Base-by-base conservation (phyloP, 768 basidiomycete genomes). In the Lanmaoa pseudosensibilis region DNA sequence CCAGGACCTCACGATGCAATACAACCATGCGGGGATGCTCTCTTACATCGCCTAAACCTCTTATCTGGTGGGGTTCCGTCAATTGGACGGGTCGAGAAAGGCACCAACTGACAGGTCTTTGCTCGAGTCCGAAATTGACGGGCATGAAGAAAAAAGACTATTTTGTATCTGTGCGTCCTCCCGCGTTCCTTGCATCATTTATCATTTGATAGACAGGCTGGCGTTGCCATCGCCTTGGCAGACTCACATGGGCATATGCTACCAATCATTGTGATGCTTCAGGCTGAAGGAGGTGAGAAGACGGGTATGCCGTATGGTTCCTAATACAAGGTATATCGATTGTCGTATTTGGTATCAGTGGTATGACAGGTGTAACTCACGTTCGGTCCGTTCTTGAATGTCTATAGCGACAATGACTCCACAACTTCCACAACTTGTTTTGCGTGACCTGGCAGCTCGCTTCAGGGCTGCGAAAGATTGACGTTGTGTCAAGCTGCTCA, bases 291-390 rank as follows among this genome's bases (percentile, higher is more conserved):
- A 44, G 55, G 40, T 50, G 64, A 59, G 56, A 68, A 52, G 47
- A 48, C 23, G 27, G 8, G 12, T 1, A 61, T 67, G 66, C 65
- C 65, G 66, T 67, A 64, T 25, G 25, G 23, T 53, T 59, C 36
- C 67, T 33, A 61, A 61, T 67, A 69, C 55, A 53, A 62, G 66
- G 23, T 46, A 69, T 69, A 67, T 67, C 36, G 45, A 56, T 54
- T 54, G 2, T 52, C 58, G 5, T 52, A 69, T 65, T 54, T 58
- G 52, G 67, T 45, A 59, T 66, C 37, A 21, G 37, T 54, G 44
- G 43, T 54, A 46, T 58, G 56, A 51, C 65, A 64, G 41, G 21
- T 54, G 34, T 6, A n/a, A 63, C 58, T 56, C 62, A 57, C 61
- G 54, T 32, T 50, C 56, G 57, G 50, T 39, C 59, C 58, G 56